A percentile compares a stretch with the other conserved stretches of the same genome.
These are phyloP conservation scores for Cryptomeria japonica DNA, from an alignment of 75 land plant species.

Conservation along the genomic window DNA sequence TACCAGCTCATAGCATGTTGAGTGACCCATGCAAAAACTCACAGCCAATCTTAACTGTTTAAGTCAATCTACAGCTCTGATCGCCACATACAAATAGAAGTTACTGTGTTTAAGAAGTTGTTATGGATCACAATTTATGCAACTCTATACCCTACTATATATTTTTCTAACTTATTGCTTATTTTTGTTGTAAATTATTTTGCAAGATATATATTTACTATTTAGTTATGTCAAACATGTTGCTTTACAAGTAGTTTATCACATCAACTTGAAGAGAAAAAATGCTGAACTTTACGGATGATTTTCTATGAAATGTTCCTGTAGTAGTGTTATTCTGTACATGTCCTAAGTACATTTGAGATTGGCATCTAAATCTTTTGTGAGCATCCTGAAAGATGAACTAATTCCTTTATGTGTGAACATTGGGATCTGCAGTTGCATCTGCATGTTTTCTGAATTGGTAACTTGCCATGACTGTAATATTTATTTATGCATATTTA, in stretches of 20 bases:
- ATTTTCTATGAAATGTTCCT: background rate
- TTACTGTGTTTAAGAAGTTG: background rate
- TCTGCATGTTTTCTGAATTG: background rate
- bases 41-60: background rate
- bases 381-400: background rate
- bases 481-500: background rate
- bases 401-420: background rate
- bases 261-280: background rate
- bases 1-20: background rate
- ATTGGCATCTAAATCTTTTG: background rate
- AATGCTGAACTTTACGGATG: background rate
- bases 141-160: too few relatives aligned
- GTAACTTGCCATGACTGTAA: background rate
- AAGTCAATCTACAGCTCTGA: background rate
- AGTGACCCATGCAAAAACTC: background rate
- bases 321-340: background rate
- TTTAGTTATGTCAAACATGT: background rate
- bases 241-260: background rate
- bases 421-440: background rate
- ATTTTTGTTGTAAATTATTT: too few relatives aligned
- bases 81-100: background rate
- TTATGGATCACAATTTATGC: background rate
- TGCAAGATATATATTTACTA: too few relatives aligned
- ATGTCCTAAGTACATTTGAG: background rate
- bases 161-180: too few relatives aligned